Evolutionary conservation across 306 rosid genomes (phyloP).

Genomic region (Fragaria iinumae): DNA sequence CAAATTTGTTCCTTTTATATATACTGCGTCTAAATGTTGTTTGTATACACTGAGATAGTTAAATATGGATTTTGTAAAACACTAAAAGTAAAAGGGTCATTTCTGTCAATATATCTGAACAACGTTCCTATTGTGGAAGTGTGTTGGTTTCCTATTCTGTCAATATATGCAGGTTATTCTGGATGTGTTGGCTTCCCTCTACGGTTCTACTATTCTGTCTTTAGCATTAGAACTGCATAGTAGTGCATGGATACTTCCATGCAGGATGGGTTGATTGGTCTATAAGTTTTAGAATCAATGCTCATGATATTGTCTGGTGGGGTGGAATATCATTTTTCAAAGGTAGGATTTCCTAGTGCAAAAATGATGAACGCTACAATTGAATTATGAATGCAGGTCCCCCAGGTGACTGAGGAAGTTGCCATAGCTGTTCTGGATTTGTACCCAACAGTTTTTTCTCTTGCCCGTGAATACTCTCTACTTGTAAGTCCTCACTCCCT

Average conservation of each 20-base stretch:
- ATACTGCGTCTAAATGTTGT: neutral
- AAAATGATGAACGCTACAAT: conserved; percentile 12
- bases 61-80: neutral
- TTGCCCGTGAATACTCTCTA: conserved; percentile 66
- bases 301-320: neutral
- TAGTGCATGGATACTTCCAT: neutral
- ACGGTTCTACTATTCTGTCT: neutral
- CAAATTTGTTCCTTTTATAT: neutral
- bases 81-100: neutral
- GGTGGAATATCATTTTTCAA: neutral
- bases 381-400: conserved; percentile 59
- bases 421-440: conserved; percentile 83
- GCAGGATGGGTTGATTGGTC: neutral
- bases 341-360: neutral
- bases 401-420: conserved; percentile 94
- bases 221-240: neutral
- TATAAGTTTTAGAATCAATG: neutral
- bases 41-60: neutral
- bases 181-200: neutral
- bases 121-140: neutral
- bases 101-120: neutral
- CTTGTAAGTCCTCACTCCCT: conserved; percentile 54
- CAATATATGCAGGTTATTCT: neutral
- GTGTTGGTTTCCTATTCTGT: no score
- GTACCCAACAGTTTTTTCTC: conserved; percentile 76